These are phyloP conservation scores for Lactarius deliciosus DNA, from an alignment of 768 basidiomycete genomes.

Conservation along the genomic window DNA sequence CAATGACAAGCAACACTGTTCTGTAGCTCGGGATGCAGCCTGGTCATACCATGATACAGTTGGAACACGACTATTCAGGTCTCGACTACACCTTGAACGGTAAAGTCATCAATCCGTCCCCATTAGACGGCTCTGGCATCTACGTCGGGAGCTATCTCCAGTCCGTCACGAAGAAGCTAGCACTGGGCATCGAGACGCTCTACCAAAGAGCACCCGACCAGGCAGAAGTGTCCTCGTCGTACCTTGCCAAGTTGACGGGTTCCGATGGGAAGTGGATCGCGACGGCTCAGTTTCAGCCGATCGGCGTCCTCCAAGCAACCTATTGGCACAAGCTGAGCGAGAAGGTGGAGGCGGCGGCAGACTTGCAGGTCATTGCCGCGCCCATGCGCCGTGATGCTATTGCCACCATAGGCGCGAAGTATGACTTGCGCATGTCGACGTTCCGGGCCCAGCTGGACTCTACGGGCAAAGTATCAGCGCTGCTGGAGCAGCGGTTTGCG, in stretches of 20 bases:
- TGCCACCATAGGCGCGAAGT: constrained; percentile 94
- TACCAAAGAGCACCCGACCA: constrained; percentile 77
- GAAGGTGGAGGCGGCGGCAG: constrained; percentile 96
- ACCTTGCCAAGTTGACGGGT: constrained; percentile 77
- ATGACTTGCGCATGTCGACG: constrained; percentile 89
- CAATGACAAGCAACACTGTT: constrained; percentile 28
- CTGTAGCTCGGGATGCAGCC: constrained; percentile 67
- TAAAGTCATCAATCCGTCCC: constrained; percentile 91
- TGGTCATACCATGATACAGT: constrained; percentile 87
- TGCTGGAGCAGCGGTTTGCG: constrained; percentile 94
- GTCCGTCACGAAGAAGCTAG: constrained; percentile 86
- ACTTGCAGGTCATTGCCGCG: constrained; percentile 78
- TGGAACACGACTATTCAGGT: constrained; percentile 94
- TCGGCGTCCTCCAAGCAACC: constrained; percentile 83
- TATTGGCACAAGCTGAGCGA: constrained; percentile 97
- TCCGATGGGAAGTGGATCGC: constrained; percentile 83
- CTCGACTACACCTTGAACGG: constrained; percentile 81
- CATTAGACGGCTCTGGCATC: constrained; percentile 84
- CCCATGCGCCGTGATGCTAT: constrained; percentile 85
- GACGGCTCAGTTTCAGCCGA: constrained; percentile 83
- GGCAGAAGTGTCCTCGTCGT: constrained; percentile 69
- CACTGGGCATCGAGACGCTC: constrained; percentile 82
- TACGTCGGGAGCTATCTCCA: constrained; percentile 92
- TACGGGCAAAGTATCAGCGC: constrained; percentile 90
- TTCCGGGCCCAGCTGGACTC: constrained; percentile 96